Percentiles rank a stretch among this genome's conserved stretches.
Conservation (phyloP, 23 red algal species). For the Gracilaria domingensis region DNA sequence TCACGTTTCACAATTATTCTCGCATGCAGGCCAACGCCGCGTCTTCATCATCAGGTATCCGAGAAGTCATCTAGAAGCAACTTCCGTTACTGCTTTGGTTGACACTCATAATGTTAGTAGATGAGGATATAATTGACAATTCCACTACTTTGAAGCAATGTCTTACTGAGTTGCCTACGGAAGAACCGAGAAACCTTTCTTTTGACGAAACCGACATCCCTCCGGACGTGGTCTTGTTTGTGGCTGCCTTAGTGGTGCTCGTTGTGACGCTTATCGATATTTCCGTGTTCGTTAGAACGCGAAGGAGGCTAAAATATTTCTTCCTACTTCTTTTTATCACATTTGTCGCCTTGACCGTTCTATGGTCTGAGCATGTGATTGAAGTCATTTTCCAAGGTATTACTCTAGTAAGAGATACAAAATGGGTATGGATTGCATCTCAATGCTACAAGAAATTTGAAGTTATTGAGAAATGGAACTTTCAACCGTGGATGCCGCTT, state of each 20-base stretch:
- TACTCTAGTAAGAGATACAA: constrained; percentile 3
- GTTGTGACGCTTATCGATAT: constrained; percentile 27
- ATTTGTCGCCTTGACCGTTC: constrained; percentile 7
- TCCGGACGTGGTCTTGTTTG: constrained; percentile 2
- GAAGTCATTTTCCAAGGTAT: background rate
- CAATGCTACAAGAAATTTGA: constrained; percentile 30
- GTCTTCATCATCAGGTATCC: background rate
- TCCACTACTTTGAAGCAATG: constrained; percentile 23
- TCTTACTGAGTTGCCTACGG: constrained; percentile 12
- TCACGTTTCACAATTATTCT: background rate
- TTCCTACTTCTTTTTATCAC: constrained; percentile 5
- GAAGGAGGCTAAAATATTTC: constrained; percentile 20
- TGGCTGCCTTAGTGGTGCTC: constrained; percentile 9
- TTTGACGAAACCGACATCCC: constrained; percentile 1
- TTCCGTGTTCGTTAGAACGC: background rate
- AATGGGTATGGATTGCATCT: constrained; percentile 18
- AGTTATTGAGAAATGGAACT: constrained; percentile 19
- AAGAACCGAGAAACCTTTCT: constrained; percentile 9
- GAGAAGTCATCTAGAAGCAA: background rate
- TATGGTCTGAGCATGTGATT: constrained; percentile 25
- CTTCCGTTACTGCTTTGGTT: background rate
- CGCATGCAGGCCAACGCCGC: background rate
- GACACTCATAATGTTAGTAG: background rate
- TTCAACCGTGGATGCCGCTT: constrained; percentile 44
- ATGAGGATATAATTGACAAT: constrained; percentile 1